These are phyloP conservation scores for Litchi chinensis DNA, from an alignment of 345 rosid species.

Conservation along the genomic window DNA sequence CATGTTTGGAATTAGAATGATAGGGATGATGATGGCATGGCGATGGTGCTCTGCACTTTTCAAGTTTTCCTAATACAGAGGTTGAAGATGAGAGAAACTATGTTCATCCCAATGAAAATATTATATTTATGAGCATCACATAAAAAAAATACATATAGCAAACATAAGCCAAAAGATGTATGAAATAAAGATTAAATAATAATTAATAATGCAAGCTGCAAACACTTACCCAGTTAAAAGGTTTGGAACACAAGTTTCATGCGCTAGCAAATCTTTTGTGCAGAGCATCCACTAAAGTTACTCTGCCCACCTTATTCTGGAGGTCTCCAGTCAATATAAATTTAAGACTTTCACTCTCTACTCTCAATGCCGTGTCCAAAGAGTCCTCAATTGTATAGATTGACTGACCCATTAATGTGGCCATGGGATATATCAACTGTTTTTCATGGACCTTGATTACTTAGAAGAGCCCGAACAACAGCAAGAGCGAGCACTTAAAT, in stretches of 20 bases:
- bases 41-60: no score
- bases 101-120: background rate
- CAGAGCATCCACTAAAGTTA: conserved; percentile 72
- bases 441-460: conserved; percentile 76
- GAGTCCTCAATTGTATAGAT: conserved; percentile 75
- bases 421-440: conserved; percentile 66
- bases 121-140: background rate
- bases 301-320: conserved; percentile 67
- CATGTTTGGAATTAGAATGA: background rate
- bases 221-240: conserved; percentile 63
- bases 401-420: conserved; percentile 79
- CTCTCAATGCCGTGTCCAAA: conserved; percentile 77
- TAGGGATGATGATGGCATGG: no score
- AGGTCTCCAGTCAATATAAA: conserved; percentile 73
- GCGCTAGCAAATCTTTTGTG: conserved; percentile 70
- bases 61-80: no score
- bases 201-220: background rate
- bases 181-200: no score
- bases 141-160: background rate
- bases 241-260: conserved; percentile 76
- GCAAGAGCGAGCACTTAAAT: conserved; percentile 40
- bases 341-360: conserved; percentile 76
- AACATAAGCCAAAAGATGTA: background rate
- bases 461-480: conserved; percentile 66
- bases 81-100: background rate